Percentiles rank a stretch among this genome's conserved stretches.
phyloP scores from a whole-genome alignment of 257 asterid species.

The Przewalskia tangutica region DNA sequence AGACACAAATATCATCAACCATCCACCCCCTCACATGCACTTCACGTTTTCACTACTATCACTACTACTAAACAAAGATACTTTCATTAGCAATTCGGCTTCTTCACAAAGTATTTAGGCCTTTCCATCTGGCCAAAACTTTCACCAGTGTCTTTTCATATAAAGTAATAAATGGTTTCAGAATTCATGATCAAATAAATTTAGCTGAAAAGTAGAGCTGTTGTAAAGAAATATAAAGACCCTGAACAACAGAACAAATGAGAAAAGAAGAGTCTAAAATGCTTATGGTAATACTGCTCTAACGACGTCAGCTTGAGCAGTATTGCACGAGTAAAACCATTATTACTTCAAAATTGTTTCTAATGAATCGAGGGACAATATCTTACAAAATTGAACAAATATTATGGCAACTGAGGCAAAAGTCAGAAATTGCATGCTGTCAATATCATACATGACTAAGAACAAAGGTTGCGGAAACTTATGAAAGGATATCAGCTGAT shows the following conservation, averaged over 20 bases:
- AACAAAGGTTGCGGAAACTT: neutral
- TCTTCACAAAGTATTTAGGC: conserved; percentile 4
- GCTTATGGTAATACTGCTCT: neutral
- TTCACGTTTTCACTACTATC: conserved; percentile 15
- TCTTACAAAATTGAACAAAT: neutral
- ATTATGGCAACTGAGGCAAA: neutral
- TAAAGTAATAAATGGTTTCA: neutral
- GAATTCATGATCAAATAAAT: neutral
- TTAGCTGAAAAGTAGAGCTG: neutral
- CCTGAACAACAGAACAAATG: neutral
- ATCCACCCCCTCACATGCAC: conserved; percentile 37
- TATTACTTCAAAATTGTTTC: neutral
- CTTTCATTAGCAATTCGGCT: neutral
- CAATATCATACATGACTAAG: conserved; percentile 4
- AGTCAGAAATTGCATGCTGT: neutral
- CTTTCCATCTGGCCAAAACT: conserved; percentile 5
- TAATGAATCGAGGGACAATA: neutral
- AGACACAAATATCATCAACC: conserved; percentile 22
- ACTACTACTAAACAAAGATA: neutral
- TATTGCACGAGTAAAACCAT: neutral
- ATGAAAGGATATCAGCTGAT: neutral
- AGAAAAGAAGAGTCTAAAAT: neutral
- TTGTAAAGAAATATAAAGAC: neutral
- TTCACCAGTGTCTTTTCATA: neutral
- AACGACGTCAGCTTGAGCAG: neutral